Evolutionary conservation across 129 eudicot species (phyloP), one percentile per base, ranked within the genome.

Genomic region (Flaveria ramosissima): DNA sequence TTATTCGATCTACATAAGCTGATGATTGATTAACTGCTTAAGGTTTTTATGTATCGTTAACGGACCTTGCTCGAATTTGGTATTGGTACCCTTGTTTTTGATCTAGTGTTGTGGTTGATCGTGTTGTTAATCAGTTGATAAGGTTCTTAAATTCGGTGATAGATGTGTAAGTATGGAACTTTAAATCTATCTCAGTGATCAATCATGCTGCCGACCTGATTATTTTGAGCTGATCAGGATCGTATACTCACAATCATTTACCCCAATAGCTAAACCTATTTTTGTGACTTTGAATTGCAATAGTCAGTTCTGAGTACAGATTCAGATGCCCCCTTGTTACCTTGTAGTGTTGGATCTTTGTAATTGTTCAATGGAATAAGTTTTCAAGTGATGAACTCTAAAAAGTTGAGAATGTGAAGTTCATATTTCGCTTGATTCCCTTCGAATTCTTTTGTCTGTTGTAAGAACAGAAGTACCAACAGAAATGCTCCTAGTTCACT

Each of bases 311-410:
- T 10, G 32, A 13, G 7, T 5, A 27, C 32, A 27, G 30, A 62
- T 27, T 9, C 19, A 13, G 27, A 59, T 0, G 23, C 65, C 36
- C 36, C 63, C 16, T 21, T 69, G 24, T 46, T 50, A 70, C 61
- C 24, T 70, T 8, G 14, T 69, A 21, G 45, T 26, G 75, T 70
- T 71, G 75, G 75, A 71, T 71, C 75, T 19, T 71, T 51, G 21
- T 21, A 46, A 70, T 8, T 13, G 12, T 50, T 27, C 1, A 9
- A 27, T 2, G 16, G 17, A 50, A 50, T 32, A 6, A 17, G 7
- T 41, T 65, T 65, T 3, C 4, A 67, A 30, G 47, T 64, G 47
- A 32, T 36, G 14, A 15, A 72, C 32, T 16, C 6, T 50, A 14
- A 16, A 13, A 32, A 26, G 27, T 26, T 50, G 75, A 24, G 17